Conservation (phyloP, 2,329 filamentous ascomycete genomes). For the Fusarium penzigii region DNA sequence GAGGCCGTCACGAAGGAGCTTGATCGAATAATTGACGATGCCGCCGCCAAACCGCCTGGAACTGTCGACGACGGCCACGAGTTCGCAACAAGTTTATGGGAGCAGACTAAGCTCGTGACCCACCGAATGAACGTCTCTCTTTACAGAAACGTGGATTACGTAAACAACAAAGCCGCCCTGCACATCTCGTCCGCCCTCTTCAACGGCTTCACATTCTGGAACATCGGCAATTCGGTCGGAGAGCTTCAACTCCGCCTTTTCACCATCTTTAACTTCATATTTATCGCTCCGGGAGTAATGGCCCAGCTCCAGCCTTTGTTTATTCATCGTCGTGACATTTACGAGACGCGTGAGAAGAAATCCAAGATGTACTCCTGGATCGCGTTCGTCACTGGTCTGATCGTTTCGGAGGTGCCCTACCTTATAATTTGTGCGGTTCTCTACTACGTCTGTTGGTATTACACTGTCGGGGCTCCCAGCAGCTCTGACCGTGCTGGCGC, state of each 20-base stretch:
- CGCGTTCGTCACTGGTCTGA: conserved; percentile 56
- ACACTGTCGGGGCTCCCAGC: conserved; percentile 52
- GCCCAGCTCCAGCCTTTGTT: conserved; percentile 62
- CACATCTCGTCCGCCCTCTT: conserved; percentile 58
- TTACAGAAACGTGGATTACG: conserved; percentile 67
- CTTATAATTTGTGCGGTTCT: conserved; percentile 45
- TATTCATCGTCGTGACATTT: conserved; percentile 56
- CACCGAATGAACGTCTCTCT: conserved; percentile 63
- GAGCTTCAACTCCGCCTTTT: conserved; percentile 59
- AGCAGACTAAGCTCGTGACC: conserved; percentile 66
- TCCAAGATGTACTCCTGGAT: conserved; percentile 63
- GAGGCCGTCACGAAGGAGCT: conserved; percentile 60
- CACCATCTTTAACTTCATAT: conserved; percentile 64
- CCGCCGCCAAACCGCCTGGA: conserved; percentile 46
- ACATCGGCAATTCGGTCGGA: conserved; percentile 51
- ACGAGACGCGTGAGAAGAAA: conserved; percentile 60
- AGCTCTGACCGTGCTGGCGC: conserved; percentile 49
- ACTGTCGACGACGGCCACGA: conserved; percentile 58
- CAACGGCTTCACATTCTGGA: conserved; percentile 65
- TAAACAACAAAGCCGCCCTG: conserved; percentile 62
- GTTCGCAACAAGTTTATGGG: conserved; percentile 67
- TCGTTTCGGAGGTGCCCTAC: conserved; percentile 50
- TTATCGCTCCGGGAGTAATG: conserved; percentile 59
- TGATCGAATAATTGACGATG: conserved; percentile 58
- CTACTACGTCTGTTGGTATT: conserved; percentile 60